Percentiles rank a stretch among this genome's conserved stretches.
Conservation (phyloP, 1,284 basidiomycete genomes). For the Cutaneotrichosporon mucoides region DNA sequence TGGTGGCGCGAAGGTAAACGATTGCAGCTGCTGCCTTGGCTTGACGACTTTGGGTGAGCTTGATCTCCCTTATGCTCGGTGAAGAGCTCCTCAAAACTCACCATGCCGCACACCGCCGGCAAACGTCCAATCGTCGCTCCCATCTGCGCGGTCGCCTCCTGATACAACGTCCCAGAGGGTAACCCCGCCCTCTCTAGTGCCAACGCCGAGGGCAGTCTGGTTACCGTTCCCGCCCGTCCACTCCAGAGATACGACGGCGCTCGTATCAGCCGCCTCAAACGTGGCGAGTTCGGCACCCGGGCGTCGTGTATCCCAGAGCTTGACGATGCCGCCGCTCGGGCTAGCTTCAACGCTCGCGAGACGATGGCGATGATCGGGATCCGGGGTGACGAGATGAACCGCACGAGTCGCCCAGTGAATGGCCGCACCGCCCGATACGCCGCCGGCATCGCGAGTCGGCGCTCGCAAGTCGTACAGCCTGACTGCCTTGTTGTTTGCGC, state of each 20-base stretch:
- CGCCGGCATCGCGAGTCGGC: slow-evolving; percentile 17
- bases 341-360: slow-evolving; percentile 40
- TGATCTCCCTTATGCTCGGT: too few species aligned
- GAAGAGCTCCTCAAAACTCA: slow-evolving; percentile 16
- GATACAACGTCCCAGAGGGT: slow-evolving; percentile 39
- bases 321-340: slow-evolving; percentile 29
- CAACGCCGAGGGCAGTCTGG: slow-evolving; percentile 30
- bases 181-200: slow-evolving; percentile 42
- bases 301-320: slow-evolving; percentile 44
- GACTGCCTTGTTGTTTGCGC: slow-evolving; percentile 36
- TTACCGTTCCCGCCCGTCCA: slow-evolving; percentile 30
- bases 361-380: slow-evolving; percentile 22
- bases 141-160: slow-evolving; percentile 18
- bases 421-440: slow-evolving; percentile 10
- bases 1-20: slow-evolving; percentile 35
- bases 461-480: slow-evolving; percentile 40
- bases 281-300: slow-evolving; percentile 30
- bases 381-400: slow-evolving; percentile 33
- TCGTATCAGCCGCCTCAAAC: slow-evolving; percentile 28
- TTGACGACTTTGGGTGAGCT: slow-evolving; percentile 33
- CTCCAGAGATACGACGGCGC: slow-evolving; percentile 25
- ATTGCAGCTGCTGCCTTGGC: slow-evolving; percentile 36
- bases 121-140: slow-evolving; percentile 32
- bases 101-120: slow-evolving; percentile 36
- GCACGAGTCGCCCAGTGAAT: slow-evolving; percentile 37